A percentile compares a stretch with the other conserved stretches of the same genome.
Evolutionary conservation across 768 basidiomycete genomes (phyloP).

Genomic region (Lactarius evosmus): DNA sequence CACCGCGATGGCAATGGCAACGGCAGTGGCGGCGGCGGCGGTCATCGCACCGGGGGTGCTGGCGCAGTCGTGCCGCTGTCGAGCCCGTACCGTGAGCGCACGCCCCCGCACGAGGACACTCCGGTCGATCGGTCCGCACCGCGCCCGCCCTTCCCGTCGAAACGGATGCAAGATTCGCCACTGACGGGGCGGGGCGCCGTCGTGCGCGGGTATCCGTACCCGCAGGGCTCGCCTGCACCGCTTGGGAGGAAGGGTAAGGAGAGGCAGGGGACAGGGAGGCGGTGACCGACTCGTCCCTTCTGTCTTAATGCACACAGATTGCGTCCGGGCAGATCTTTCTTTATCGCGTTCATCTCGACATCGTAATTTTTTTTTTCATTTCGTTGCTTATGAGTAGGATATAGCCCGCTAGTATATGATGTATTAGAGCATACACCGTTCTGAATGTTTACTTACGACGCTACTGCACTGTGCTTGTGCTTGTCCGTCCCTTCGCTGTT

Average conservation of each 20-base stretch:
- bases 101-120: slow-evolving; percentile 13
- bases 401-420: slow-evolving; percentile 17
- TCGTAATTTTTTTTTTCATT: background rate
- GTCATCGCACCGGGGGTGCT: no score
- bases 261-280: slow-evolving; percentile 15
- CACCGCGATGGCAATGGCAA: background rate
- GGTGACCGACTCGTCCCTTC: no score
- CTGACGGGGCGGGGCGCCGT: slow-evolving; percentile 6
- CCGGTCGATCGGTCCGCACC: slow-evolving; percentile 21
- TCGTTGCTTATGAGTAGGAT: slow-evolving; percentile 11
- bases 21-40: no score
- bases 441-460: background rate
- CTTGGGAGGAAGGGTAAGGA: slow-evolving; percentile 24
- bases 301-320: no score
- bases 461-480: background rate
- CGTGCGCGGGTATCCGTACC: background rate
- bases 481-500: background rate
- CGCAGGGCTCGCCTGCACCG: slow-evolving; percentile 11
- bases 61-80: background rate
- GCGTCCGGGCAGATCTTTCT: background rate
- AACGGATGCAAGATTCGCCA: slow-evolving; percentile 17
- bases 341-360: background rate
- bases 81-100: slow-evolving; percentile 9
- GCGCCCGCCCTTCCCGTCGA: slow-evolving; percentile 15
- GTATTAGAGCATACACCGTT: slow-evolving; percentile 1